phyloP scores from a whole-genome alignment of 805 yeast genomes.

The Vanderwaltozyma tropicalis region DNA sequence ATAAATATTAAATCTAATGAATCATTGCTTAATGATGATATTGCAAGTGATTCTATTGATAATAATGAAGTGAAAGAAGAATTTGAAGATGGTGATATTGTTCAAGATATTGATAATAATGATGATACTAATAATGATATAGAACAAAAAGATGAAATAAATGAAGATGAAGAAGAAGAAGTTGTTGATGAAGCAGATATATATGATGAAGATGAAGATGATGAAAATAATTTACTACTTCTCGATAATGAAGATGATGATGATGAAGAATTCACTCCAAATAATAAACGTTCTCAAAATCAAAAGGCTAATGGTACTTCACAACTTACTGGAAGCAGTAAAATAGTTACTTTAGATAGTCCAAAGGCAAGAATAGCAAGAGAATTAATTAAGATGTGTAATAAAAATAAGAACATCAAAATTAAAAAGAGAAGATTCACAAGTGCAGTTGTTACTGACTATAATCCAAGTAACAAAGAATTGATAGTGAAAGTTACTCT shows the following conservation, averaged over 20 bases:
- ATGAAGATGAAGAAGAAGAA: neutral
- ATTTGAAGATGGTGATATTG: slow-evolving; percentile 1
- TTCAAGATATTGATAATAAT: neutral
- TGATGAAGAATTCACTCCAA: slow-evolving; percentile 19
- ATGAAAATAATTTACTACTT: slow-evolving; percentile 4
- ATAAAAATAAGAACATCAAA: slow-evolving; percentile 21
- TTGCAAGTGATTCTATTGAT: neutral
- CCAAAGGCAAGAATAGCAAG: slow-evolving; percentile 19
- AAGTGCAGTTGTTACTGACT: slow-evolving; percentile 22
- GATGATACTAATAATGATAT: slow-evolving; percentile 1
- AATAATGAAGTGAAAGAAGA: slow-evolving; percentile 1
- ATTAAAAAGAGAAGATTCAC: slow-evolving; percentile 27
- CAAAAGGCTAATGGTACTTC: slow-evolving; percentile 1
- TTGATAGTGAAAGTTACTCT: slow-evolving; percentile 22
- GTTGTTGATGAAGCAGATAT: neutral
- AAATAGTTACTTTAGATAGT: slow-evolving; percentile 17
- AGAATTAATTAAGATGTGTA: slow-evolving; percentile 23
- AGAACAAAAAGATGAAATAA: neutral
- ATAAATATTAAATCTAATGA: too few relatives aligned
- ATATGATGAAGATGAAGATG: slow-evolving; percentile 1
- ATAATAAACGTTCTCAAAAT: slow-evolving; percentile 7
- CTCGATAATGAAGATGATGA: slow-evolving; percentile 8
- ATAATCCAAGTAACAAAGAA: slow-evolving; percentile 11
- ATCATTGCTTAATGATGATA: too few relatives aligned
- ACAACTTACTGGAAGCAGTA: too few relatives aligned